These are phyloP conservation scores for Lactarius akahatsu DNA, from an alignment of 768 basidiomycete species.

Conservation along the genomic window DNA sequence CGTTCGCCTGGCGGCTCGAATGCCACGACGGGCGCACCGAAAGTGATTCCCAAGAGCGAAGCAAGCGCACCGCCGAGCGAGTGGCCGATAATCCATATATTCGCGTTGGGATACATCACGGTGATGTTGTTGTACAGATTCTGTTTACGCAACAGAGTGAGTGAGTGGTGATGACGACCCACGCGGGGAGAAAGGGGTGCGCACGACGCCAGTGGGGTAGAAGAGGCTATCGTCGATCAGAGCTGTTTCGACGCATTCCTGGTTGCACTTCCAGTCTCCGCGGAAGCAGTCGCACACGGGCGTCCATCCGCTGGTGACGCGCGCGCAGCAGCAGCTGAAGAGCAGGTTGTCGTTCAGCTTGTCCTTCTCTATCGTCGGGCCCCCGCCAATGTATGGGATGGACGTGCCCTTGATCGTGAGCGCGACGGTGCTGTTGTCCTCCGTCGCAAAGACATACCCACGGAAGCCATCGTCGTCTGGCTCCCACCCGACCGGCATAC, in stretches of 20 bases:
- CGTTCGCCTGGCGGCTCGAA: constrained; percentile 78
- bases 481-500: constrained; percentile 85
- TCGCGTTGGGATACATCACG: constrained; percentile 83
- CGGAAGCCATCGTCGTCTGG: constrained; percentile 86
- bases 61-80: constrained; percentile 87
- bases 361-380: constrained; percentile 84
- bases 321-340: constrained; percentile 94
- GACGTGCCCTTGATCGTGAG: constrained; percentile 95
- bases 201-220: constrained; percentile 80
- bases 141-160: constrained; percentile 39
- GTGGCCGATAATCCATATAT: constrained; percentile 86
- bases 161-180: not conserved
- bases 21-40: constrained; percentile 88
- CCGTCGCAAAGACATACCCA: constrained; percentile 86
- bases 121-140: constrained; percentile 92
- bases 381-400: constrained; percentile 67
- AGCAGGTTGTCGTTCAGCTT: constrained; percentile 95
- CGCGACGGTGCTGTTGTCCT: constrained; percentile 82
- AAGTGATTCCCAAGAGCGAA: constrained; percentile 81
- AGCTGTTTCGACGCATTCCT: constrained; percentile 75
- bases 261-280: constrained; percentile 72
- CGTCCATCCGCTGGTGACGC: constrained; percentile 92
- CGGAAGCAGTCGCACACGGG: constrained; percentile 88
- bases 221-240: constrained; percentile 82
- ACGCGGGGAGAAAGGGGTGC: constrained; percentile 30